These are phyloP conservation scores for Brassica balearica DNA, from an alignment of 441 rosid genomes.

Conservation along the genomic window DNA sequence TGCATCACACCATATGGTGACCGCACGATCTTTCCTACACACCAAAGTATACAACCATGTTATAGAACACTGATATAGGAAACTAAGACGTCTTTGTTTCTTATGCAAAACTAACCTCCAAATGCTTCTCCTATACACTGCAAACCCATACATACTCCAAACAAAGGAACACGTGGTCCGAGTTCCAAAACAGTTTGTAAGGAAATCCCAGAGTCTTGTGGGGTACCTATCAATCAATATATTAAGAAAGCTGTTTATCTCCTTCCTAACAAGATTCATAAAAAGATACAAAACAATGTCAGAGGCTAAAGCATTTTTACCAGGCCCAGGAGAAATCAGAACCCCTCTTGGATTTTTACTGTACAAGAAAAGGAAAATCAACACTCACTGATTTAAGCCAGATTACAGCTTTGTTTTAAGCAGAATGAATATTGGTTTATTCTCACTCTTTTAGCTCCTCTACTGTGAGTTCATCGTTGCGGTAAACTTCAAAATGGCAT, in stretches of 20 bases:
- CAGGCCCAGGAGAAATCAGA: conserved; percentile 96
- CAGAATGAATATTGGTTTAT: conserved; percentile 10
- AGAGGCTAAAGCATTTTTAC: conserved; percentile 43
- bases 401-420: background rate
- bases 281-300: background rate
- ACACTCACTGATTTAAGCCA: background rate
- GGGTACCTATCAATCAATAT: conserved; percentile 55
- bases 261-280: background rate
- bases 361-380: conserved; percentile 9
- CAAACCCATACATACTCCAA: conserved; percentile 96
- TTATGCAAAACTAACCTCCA: conserved; percentile 68
- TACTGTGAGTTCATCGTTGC: conserved; percentile 87
- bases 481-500: conserved; percentile 81
- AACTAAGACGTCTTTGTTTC: background rate
- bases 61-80: background rate
- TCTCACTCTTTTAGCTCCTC: conserved; percentile 79
- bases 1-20: conserved; percentile 92
- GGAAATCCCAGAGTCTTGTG: conserved; percentile 95
- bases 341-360: conserved; percentile 95
- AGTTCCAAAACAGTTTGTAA: conserved; percentile 89
- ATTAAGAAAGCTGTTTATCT: background rate
- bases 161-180: conserved; percentile 81
- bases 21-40: conserved; percentile 82
- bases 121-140: conserved; percentile 99
- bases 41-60: conserved; percentile 3